Evolutionary conservation across 495 filamentous ascomycete genomes (phyloP), one percentile per base, ranked within the genome.

Genomic region (Astrocystis sublimbata): DNA sequence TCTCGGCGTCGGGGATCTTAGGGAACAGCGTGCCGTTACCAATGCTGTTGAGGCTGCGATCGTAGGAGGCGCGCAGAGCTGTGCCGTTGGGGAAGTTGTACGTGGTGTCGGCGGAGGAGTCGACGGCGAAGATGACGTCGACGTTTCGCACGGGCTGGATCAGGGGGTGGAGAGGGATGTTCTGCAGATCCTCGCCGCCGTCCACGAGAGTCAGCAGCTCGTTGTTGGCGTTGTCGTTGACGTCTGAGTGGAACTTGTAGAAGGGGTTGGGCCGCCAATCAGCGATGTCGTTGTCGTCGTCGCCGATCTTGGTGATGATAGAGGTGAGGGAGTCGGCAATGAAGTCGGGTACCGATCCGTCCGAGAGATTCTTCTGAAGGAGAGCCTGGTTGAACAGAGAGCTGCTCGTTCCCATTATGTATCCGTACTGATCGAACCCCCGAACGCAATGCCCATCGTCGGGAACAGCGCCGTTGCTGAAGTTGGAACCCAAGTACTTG

Each of bases 81-180:
- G 92, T 91, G 35, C 91, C 93, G 75, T 96, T 96, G 47, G 93
- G 93, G 90, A 91, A 97, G 76, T 76, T 80, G 63, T 78, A 79
- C 10, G 75, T 72, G 0, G 89, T 93, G 74, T 97, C 93, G 33
- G 91, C 92, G 7, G 88, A 92, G 46, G 85, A 86, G 75, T 98
- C 93, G 63, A 96, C 78, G 23, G 93, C 93, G 71, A 97, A 96
- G 72, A 97, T 92, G 24, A 96, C 89, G 72, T 97, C 94, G 52
- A 98, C 88, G 42, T 82, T 64, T 26, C 93, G 89, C 30, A 73
- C 33, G 0, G 91, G 91, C 66, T 96, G 92, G 68, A 96, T 89
- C 5, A 93, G 82, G 0, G 94, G 94, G 64, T 92, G 83, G 2
- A 97, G 80, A 0, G 93, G 93, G 51, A 97, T 86, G 73, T 97